phyloP scores from a whole-genome alignment of 2,329 filamentous ascomycete genomes.

The Tolypocladium sp. region DNA sequence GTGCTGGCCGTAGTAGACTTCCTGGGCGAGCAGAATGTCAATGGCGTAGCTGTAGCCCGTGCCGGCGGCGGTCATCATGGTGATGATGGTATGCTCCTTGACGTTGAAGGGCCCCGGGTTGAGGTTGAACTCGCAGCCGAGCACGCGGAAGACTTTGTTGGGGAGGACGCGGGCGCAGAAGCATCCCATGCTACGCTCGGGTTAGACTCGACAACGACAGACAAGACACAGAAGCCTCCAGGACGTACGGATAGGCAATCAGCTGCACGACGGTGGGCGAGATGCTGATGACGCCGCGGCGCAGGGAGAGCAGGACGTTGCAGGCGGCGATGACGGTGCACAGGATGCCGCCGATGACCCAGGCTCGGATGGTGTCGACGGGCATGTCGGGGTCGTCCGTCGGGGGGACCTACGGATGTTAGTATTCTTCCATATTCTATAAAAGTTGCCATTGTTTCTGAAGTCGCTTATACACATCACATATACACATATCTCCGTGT shows the following conservation, averaged over 20 bases:
- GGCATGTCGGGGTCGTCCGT: constrained; percentile 41
- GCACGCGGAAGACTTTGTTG: constrained; percentile 16
- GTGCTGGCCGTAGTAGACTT: constrained; percentile 39
- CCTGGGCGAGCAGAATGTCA: constrained; percentile 30
- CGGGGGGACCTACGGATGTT: constrained; percentile 1
- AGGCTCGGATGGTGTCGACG: constrained; percentile 50
- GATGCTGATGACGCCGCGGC: constrained; percentile 40
- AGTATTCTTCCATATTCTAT: not conserved
- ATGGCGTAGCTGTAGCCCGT: constrained; percentile 23
- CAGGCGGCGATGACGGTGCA: constrained; percentile 47
- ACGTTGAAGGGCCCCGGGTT: constrained; percentile 33
- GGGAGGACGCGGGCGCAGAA: constrained; percentile 23
- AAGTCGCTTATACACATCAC: no score
- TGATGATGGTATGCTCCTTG: constrained; percentile 40
- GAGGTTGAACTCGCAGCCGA: constrained; percentile 22
- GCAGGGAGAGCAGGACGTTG: constrained; percentile 43
- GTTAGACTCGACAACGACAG: not conserved
- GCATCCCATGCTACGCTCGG: constrained; percentile 12
- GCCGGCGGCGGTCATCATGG: constrained; percentile 30
- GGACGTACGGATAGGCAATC: constrained; percentile 37
- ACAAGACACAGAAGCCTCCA: not conserved
- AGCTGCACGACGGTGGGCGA: constrained; percentile 46
- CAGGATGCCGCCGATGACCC: constrained; percentile 46
- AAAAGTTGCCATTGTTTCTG: no score
- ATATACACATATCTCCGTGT: no score